Evolutionary conservation across 441 rosid genomes (phyloP), one percentile per base, ranked within the genome.

Genomic region (Bruguiera hainesii): DNA sequence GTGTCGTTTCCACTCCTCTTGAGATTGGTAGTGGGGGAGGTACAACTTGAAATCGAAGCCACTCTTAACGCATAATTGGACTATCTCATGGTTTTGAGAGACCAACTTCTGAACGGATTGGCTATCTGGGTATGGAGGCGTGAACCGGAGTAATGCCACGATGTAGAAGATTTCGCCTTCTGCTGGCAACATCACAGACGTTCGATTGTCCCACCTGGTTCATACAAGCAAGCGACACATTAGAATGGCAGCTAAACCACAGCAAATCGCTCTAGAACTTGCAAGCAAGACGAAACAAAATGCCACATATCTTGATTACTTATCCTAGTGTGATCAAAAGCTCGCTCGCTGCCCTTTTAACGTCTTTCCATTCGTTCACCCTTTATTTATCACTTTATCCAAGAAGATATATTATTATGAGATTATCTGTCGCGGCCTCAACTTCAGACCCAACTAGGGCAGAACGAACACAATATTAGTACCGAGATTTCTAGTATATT

Each of bases 21-120:
- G 79, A 11, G 88, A 77, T 60, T 85, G 79, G 81, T 91, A 89
- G 73, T 91, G 90, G 71, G 98, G 97, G 50, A 89, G 89, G 78
- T 91, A 94, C 11, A 89, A 59, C 75, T 94, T 94, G 82, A 85
- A 94, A 75, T 88, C 97, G n/a, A 87, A 70, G 30, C 82, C 83
- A 11, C 61, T 79, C 18, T 73, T 42, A 5, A 58, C 68, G 73
- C 97, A 94, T 33, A 78, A 66, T 8, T 81, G 81, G 21, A 91
- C 73, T 39, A 94, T 85, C 68, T 88, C 90, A 0, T 73, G 80
- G 64, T 94, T 94, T 63, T 89, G 90, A 18, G 73, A 68, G n/a
- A 87, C 96, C 84, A 82, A 7, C 53, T 79, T 76, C 7, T 85
- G 85, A 0, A 81, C 85, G 35, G 77, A 31, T 10, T 79, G 72